phyloP scores from a whole-genome alignment of 768 basidiomycete species.

The Lentinula boryana region DNA sequence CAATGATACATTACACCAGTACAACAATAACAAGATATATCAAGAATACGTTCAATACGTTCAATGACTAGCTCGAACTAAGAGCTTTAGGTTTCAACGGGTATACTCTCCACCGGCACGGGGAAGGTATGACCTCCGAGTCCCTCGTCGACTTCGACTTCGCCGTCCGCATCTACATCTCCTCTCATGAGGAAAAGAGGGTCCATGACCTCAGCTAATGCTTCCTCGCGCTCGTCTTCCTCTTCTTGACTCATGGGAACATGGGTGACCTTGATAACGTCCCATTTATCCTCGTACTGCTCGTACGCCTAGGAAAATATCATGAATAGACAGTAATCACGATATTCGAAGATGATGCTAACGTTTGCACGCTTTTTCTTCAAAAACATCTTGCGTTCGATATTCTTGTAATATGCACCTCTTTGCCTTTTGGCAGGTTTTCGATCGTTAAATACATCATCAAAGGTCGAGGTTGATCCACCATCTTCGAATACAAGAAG shows the following conservation, averaged over 20 bases:
- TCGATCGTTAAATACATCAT: constrained; percentile 25
- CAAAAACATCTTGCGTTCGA: constrained; percentile 81
- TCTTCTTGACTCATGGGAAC: constrained; percentile 69
- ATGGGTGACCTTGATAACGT: constrained; percentile 70
- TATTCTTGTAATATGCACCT: constrained; percentile 87
- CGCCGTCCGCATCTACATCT: constrained; percentile 58
- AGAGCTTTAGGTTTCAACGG: constrained; percentile 50
- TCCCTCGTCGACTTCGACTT: constrained; percentile 37
- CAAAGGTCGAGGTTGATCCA: constrained; percentile 25
- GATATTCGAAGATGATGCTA: constrained; percentile 19
- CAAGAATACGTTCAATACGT: too few species aligned
- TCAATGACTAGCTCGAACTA: too few species aligned
- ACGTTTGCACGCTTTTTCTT: constrained; percentile 84
- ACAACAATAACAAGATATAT: too few species aligned
- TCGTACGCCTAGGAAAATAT: constrained; percentile 48
- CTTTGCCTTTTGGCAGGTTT: constrained; percentile 27
- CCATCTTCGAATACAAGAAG: constrained; percentile 69
- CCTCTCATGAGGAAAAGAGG: constrained; percentile 51
- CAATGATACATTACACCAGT: too few species aligned
- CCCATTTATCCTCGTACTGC: constrained; percentile 76
- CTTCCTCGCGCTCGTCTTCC: constrained; percentile 71
- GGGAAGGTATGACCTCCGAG: constrained; percentile 18
- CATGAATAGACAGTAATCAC: background rate
- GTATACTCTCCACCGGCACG: constrained; percentile 26
- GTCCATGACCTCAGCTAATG: constrained; percentile 72